A percentile compares a stretch with the other conserved stretches of the same genome.
phyloP scores from a whole-genome alignment of 305 asterid species.

The Fraxinus angustifolia region DNA sequence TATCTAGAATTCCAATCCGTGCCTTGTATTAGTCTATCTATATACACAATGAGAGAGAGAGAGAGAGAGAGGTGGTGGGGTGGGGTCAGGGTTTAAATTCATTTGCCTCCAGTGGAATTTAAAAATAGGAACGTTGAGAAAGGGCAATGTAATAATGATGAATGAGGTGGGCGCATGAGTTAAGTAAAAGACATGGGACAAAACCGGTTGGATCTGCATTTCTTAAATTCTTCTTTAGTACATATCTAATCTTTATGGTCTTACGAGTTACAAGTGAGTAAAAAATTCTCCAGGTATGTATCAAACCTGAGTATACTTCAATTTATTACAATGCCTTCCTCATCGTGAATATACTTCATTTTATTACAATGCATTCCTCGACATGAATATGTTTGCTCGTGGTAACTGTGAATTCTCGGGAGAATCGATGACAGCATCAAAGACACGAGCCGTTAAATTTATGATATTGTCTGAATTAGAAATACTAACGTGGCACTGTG shows the following conservation, averaged over 20 bases:
- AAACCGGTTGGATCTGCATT: neutral
- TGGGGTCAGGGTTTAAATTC: slow-evolving; percentile 9
- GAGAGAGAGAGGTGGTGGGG: slow-evolving; percentile 1
- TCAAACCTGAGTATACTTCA: too few relatives aligned
- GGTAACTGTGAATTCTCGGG: too few relatives aligned
- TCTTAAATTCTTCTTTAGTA: neutral
- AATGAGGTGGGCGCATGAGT: slow-evolving; percentile 28
- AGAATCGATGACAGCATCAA: too few relatives aligned
- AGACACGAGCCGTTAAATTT: neutral
- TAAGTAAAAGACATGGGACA: slow-evolving; percentile 23
- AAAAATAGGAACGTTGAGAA: slow-evolving; percentile 55
- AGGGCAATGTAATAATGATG: slow-evolving; percentile 30
- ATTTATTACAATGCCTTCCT: too few relatives aligned
- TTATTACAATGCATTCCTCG: too few relatives aligned
- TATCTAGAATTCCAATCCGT: neutral
- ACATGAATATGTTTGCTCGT: too few relatives aligned
- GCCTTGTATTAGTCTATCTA: neutral
- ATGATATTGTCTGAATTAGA: neutral
- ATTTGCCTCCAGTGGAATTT: slow-evolving; percentile 40
- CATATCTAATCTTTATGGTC: neutral
- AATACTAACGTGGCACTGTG: neutral
- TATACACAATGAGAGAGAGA: neutral
- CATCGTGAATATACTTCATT: too few relatives aligned
- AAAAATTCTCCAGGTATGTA: too few relatives aligned
- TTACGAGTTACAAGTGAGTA: neutral